These are phyloP conservation scores for Boletus vinaceobasis DNA, from an alignment of 768 basidiomycete species.

Conservation along the genomic window DNA sequence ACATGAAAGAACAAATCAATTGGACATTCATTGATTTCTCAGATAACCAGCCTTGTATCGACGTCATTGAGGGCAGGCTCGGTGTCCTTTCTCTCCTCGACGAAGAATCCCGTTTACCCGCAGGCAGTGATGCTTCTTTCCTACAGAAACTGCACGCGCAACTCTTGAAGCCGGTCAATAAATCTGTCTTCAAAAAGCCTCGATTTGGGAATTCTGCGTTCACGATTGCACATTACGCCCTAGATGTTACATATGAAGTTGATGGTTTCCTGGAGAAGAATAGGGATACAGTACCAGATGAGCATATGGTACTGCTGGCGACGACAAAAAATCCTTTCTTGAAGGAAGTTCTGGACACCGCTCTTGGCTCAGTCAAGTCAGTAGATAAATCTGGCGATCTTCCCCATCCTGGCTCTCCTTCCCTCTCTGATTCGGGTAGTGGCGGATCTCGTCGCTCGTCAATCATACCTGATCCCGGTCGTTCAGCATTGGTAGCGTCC, in stretches of 20 bases:
- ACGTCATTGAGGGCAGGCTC: constrained; percentile 96
- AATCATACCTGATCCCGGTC: constrained; percentile 83
- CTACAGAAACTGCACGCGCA: constrained; percentile 88
- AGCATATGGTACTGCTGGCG: constrained; percentile 88
- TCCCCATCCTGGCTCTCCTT: constrained; percentile 70
- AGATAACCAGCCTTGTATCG: constrained; percentile 98
- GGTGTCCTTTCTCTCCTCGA: constrained; percentile 93
- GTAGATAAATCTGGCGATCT: constrained; percentile 46
- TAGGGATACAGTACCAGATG: constrained; percentile 96
- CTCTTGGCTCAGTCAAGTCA: constrained; percentile 68
- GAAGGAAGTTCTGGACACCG: constrained; percentile 90
- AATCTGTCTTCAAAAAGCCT: constrained; percentile 93
- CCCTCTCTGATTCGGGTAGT: constrained; percentile 74
- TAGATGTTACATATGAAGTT: constrained; percentile 97
- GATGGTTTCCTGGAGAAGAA: constrained; percentile 99
- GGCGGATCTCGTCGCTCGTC: constrained; percentile 77
- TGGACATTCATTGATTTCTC: constrained; percentile 99
- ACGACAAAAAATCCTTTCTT: constrained; percentile 89
- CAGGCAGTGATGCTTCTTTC: constrained; percentile 91
- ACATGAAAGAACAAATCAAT: constrained; percentile 96
- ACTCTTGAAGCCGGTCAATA: constrained; percentile 80
- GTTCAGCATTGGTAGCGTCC: constrained; percentile 64
- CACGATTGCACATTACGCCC: constrained; percentile 96
- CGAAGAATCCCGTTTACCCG: constrained; percentile 94
- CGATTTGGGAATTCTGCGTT: constrained; percentile 98